A percentile compares a stretch with the other conserved stretches of the same genome.
Evolutionary conservation across 2,329 filamentous ascomycete genomes (phyloP).

Genomic region (Cordyceps javanica): DNA sequence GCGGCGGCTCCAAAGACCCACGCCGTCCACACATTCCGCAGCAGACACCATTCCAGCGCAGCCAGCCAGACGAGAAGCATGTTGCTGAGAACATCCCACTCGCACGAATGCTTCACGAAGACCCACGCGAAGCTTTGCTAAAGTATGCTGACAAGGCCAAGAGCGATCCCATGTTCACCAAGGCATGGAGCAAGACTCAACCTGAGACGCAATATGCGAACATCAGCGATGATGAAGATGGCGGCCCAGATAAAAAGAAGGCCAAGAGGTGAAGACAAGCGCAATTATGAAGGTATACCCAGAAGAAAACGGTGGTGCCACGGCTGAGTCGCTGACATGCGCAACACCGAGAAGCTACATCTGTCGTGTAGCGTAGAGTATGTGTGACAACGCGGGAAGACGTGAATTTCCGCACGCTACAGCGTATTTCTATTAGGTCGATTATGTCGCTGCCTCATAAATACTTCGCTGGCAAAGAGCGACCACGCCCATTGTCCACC

Average conservation of each 20-base stretch:
- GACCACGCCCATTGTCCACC: not conserved
- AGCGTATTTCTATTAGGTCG: not conserved
- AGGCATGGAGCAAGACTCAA: conserved; percentile 87
- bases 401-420: not conserved
- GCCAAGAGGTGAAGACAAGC: conserved; percentile 41
- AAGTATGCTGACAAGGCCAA: conserved; percentile 93
- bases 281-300: conserved; percentile 3
- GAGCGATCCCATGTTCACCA: conserved; percentile 90
- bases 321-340: not conserved
- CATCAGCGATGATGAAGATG: conserved; percentile 76
- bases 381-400: not conserved
- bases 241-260: conserved; percentile 61
- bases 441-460: not conserved
- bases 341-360: not conserved
- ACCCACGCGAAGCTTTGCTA: conserved; percentile 85
- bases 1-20: conserved; percentile 71
- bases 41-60: conserved; percentile 85
- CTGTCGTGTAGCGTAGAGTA: not conserved
- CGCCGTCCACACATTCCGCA: conserved; percentile 77
- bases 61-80: conserved; percentile 81
- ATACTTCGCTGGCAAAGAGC: not conserved
- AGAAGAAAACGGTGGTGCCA: not conserved
- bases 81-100: conserved; percentile 84
- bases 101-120: conserved; percentile 90
- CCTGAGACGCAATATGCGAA: conserved; percentile 89